Evolutionary conservation across 805 yeast species (phyloP), one percentile per base, ranked within the genome.

Genomic region (Hemisphaericaspora nanyangensis): DNA sequence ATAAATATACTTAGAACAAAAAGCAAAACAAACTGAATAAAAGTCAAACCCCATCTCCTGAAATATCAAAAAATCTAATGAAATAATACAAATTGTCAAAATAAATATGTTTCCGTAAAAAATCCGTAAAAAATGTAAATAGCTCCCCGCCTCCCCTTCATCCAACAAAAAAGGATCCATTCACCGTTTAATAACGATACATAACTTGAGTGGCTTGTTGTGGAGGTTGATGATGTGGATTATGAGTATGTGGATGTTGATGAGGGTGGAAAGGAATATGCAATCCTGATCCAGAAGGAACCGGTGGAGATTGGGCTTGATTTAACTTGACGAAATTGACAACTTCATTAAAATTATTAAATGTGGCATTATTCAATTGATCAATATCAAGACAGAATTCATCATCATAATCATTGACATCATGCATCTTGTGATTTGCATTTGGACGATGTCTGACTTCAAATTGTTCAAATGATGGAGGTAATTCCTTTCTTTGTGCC

Each of bases 371-470:
- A 30, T 58, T 57, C 56, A 67, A 58, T 49, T 68, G 74, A 39
- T 68, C 73, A 11, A 61, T 51, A 45, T 68, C 73, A 39, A 68
- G 60, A 48, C 74, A 68, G 44, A 48, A 68, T 26, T 66, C 72
- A 41, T 68, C 73, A 43, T 68, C 73, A 45, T 64, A 67, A 44
- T 67, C 71, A 12, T 54, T 61, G 17, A 39, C 25, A n/a, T 33
- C 13, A 12, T 2, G 19, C 12, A 22, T 7, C 2, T 4, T 7
- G n/a, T 19, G 4, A 17, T 15, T 7, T 10, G 12, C 10, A 11
- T 17, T 6, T 10, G 6, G 8, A 29, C 31, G 31, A 22, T 22
- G 26, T 22, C 26, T 22, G 8, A 22, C 8, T 22, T 22, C 26
- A 17, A 22, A 33, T 38, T 38, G 47, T 15, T 42, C 49, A 40